Percentiles rank a stretch among this genome's conserved stretches.
Evolutionary conservation across 2,329 filamentous ascomycete genomes (phyloP).

Genomic region (Keithomyces neogunnii): DNA sequence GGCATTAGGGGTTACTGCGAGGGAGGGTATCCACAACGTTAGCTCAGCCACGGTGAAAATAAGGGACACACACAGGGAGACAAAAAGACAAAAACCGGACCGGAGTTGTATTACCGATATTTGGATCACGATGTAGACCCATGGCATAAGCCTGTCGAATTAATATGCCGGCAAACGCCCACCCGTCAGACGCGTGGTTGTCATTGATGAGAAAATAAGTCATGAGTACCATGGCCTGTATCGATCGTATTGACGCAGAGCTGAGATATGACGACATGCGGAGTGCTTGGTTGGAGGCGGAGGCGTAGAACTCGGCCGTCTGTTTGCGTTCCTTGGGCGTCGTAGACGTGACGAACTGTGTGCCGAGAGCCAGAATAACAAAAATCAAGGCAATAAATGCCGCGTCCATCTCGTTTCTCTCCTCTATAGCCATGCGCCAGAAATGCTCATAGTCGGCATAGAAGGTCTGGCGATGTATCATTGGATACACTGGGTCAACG

Average conservation of each 20-base stretch:
- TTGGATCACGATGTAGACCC: conserved; percentile 71
- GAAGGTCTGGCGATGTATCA: conserved; percentile 68
- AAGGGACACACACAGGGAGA: too few species aligned
- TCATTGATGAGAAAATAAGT: conserved; percentile 81
- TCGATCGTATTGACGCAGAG: conserved; percentile 61
- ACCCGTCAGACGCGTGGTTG: conserved; percentile 75
- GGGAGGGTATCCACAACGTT: neutral
- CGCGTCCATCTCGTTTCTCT: conserved; percentile 55
- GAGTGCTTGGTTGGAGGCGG: conserved; percentile 69
- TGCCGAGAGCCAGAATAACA: conserved; percentile 68
- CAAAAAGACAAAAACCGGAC: too few species aligned
- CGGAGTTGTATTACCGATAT: conserved; percentile 43
- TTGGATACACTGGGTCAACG: conserved; percentile 74
- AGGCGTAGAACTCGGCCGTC: conserved; percentile 75
- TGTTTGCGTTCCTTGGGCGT: conserved; percentile 57
- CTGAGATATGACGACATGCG: conserved; percentile 71
- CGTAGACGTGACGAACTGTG: conserved; percentile 61
- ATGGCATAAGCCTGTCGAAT: conserved; percentile 75
- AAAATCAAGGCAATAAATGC: conserved; percentile 66
- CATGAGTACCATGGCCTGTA: conserved; percentile 74
- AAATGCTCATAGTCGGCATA: conserved; percentile 73
- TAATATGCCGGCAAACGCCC: conserved; percentile 71
- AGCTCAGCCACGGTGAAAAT: neutral
- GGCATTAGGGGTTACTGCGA: conserved; percentile 52
- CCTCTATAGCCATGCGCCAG: conserved; percentile 52